Conservation (phyloP, 169 alveolate genomes). For the Plasmodium gallinaceum region DNA sequence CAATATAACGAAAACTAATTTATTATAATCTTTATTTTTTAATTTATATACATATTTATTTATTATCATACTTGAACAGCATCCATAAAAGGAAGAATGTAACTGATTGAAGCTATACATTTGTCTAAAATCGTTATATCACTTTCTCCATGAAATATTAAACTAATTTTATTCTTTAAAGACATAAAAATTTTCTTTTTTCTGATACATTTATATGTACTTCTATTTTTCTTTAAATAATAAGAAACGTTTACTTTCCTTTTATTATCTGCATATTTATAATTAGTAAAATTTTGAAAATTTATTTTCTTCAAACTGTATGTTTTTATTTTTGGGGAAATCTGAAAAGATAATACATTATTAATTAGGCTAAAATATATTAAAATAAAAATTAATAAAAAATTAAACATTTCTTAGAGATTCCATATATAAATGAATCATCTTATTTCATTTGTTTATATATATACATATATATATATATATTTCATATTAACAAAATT, state of each 20-base stretch:
- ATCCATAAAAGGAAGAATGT: slow-evolving; percentile 62
- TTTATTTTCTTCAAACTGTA: slow-evolving; percentile 6
- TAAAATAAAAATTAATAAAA: slow-evolving; percentile 3
- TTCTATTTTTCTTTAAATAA: slow-evolving; percentile 18
- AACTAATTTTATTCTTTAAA: slow-evolving; percentile 30
- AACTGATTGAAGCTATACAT: slow-evolving; percentile 43
- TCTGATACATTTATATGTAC: slow-evolving; percentile 1
- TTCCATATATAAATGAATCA: slow-evolving; percentile 4
- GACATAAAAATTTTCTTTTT: slow-evolving; percentile 12
- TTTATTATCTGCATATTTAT: not conserved
- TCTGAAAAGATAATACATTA: slow-evolving; percentile 14
- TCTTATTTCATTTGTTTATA: slow-evolving; percentile 11
- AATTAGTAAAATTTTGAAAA: not conserved
- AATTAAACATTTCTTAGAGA: slow-evolving; percentile 33
- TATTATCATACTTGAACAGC: slow-evolving; percentile 49
- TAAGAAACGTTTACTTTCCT: slow-evolving; percentile 9
- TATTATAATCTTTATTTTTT: not conserved
- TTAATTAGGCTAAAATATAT: slow-evolving; percentile 7
- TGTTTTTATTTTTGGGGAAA: not conserved
- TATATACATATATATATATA: slow-evolving; percentile 6
- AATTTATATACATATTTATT: not conserved
- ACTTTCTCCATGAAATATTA: slow-evolving; percentile 64
- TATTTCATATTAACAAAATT: not conserved
- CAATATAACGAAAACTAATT: not conserved
- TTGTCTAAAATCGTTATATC: slow-evolving; percentile 47